Percentiles rank a stretch among this genome's conserved stretches.
Evolutionary conservation across 2,329 filamentous ascomycete genomes (phyloP).

Genomic region (Aspergillus oerlinghausenensis): DNA sequence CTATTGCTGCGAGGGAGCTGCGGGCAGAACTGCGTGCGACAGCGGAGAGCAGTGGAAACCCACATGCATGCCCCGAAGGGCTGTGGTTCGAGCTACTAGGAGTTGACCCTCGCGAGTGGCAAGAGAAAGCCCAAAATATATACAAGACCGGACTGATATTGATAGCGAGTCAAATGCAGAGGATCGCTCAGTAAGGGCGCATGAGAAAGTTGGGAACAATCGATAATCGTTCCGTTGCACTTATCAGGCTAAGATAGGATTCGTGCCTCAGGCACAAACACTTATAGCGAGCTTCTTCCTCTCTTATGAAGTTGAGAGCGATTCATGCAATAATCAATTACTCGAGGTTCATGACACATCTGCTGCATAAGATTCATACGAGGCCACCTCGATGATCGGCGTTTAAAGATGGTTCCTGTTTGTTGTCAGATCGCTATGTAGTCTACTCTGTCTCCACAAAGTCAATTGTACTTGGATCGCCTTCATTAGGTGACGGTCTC

Average conservation of each 20-base stretch:
- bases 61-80: slow-evolving; percentile 21
- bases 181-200: background rate
- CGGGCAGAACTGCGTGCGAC: background rate
- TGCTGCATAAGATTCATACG: background rate
- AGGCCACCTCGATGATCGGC: too few species aligned
- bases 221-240: background rate
- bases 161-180: background rate
- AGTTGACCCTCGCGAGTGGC: background rate
- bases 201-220: background rate
- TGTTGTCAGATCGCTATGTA: too few species aligned
- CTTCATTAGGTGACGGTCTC: too few species aligned
- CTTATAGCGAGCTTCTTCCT: background rate
- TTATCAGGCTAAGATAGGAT: background rate
- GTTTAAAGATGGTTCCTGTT: too few species aligned
- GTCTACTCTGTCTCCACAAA: too few species aligned
- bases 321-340: background rate
- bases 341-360: background rate
- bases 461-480: too few species aligned
- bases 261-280: slow-evolving; percentile 17
- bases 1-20: slow-evolving; percentile 9
- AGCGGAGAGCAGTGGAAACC: slow-evolving; percentile 4
- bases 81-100: slow-evolving; percentile 8
- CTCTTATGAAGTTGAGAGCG: too few species aligned
- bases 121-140: background rate
- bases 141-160: background rate